A percentile compares a stretch with the other conserved stretches of the same genome.
These are phyloP conservation scores for Stromatinia cepivora DNA, from an alignment of 2,329 filamentous ascomycete species.

Conservation along the genomic window DNA sequence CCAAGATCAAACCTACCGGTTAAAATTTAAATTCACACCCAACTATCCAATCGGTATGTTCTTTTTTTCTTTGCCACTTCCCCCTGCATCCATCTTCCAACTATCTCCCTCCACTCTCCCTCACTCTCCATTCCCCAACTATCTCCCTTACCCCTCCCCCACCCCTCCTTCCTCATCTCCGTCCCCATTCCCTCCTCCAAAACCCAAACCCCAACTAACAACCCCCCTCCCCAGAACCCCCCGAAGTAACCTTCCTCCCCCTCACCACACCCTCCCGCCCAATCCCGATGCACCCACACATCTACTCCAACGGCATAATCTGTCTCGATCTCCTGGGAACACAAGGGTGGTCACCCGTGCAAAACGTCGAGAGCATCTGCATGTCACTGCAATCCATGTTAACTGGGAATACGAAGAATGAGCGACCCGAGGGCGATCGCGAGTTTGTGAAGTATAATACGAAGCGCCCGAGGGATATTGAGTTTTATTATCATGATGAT, in stretches of 20 bases:
- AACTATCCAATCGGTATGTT: constrained; percentile 84
- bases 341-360: constrained; percentile 92
- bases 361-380: constrained; percentile 95
- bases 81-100: too few relatives aligned
- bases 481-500: constrained; percentile 92
- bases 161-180: constrained; percentile 93
- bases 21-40: constrained; percentile 82
- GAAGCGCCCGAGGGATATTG: constrained; percentile 80
- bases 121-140: background rate
- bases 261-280: constrained; percentile 2
- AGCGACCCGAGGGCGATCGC: constrained; percentile 85
- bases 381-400: constrained; percentile 99
- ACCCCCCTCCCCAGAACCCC: constrained; percentile 64
- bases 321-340: constrained; percentile 88
- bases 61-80: background rate
- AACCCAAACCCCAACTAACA: constrained; percentile 60
- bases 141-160: constrained; percentile 47
- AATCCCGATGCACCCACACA: constrained; percentile 97
- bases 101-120: background rate
- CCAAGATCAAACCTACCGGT: constrained; percentile 71
- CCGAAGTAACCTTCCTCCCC: constrained; percentile 84
- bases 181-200: constrained; percentile 60
- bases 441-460: constrained; percentile 83
- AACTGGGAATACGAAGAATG: constrained; percentile 88
- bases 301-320: constrained; percentile 91